These are phyloP conservation scores for Xylaria sp. DNA, from an alignment of 2,329 filamentous ascomycete species.

Conservation along the genomic window DNA sequence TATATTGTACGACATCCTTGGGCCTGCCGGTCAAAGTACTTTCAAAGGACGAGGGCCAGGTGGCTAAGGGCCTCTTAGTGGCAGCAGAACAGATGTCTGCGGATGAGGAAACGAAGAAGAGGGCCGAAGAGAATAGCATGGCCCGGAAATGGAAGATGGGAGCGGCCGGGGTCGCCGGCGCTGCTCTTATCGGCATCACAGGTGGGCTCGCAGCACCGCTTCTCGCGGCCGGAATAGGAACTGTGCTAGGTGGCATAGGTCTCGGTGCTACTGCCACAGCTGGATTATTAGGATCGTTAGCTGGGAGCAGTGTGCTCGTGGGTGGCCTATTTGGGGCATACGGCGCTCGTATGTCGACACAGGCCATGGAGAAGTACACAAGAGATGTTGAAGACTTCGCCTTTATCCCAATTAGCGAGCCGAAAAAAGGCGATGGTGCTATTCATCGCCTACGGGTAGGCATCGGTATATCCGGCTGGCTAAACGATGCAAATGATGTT, in stretches of 20 bases:
- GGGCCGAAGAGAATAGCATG: slow-evolving; percentile 70
- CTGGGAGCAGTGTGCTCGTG: slow-evolving; percentile 81
- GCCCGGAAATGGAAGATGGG: slow-evolving; percentile 79
- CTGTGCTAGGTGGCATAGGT: slow-evolving; percentile 80
- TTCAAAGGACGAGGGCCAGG: slow-evolving; percentile 77
- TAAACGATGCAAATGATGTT: slow-evolving; percentile 77
- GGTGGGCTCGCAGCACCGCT: slow-evolving; percentile 83
- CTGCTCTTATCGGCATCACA: slow-evolving; percentile 76
- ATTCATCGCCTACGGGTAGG: slow-evolving; percentile 79
- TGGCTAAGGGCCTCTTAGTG: slow-evolving; percentile 79
- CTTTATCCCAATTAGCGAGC: slow-evolving; percentile 75
- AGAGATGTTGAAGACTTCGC: slow-evolving; percentile 90
- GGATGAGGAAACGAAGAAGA: slow-evolving; percentile 72
- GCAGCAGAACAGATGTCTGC: slow-evolving; percentile 74
- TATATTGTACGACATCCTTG: slow-evolving; percentile 76
- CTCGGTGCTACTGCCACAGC: slow-evolving; percentile 83
- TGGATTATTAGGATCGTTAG: slow-evolving; percentile 81
- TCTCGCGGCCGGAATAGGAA: slow-evolving; percentile 82
- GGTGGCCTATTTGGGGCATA: slow-evolving; percentile 91
- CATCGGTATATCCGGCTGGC: slow-evolving; percentile 86
- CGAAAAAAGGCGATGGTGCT: slow-evolving; percentile 58
- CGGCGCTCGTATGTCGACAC: slow-evolving; percentile 81
- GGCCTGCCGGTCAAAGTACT: slow-evolving; percentile 73
- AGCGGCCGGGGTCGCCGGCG: slow-evolving; percentile 51
- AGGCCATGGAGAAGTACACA: slow-evolving; percentile 88